Base-by-base conservation (phyloP, 2,329 filamentous ascomycete genomes). In the Xylariaceae sp. region DNA sequence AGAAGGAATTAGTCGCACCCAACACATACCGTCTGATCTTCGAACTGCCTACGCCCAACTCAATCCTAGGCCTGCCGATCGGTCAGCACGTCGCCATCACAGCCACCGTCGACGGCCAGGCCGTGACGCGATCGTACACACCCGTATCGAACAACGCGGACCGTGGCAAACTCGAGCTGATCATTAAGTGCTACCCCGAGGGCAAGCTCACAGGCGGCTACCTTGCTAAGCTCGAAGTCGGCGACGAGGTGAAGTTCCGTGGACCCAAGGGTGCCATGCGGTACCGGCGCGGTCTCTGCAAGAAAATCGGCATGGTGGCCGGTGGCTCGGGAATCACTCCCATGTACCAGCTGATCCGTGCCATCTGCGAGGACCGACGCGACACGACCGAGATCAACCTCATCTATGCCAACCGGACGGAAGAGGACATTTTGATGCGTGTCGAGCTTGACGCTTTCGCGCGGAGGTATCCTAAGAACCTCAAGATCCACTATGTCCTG, bases 321-420 rank as follows among this genome's bases (percentile, higher is more conserved):
- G 81, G 81, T 41, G 78, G 78, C 13, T 65, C 77, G 49, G 79
- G 79, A 4, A 80, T 82, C 59, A 81, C 82, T 0, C 82, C 82
- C 2, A 82, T 84, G 79, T 83, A 78, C 68, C 84, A 87, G 67
- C 71, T 88, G 5, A 85, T 87, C 66, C 80, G 83, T 3, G 82
- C 83, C 49, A 84, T 87, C 58, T 85, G 82, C 66, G 83, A 86
- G 66, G 80, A 87, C 56, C 74, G 79, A n/a, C 73, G 71, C 5
- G 85, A 88, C 61, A 75, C 74, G 0, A 87, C 85, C 0, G 71
- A 82, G 62, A 70, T 87, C 48, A 80, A 74, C 50, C 72, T 88
- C 3, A 70, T 88, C 35, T 86, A 85, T 61, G 85, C 82, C 35
- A 87, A 85, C 70, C 75, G 79, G 1, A 76, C 75, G 0, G 82